These are phyloP conservation scores for Neoascochyta sp. DNA, from an alignment of 2,329 filamentous ascomycete species.

Conservation along the genomic window DNA sequence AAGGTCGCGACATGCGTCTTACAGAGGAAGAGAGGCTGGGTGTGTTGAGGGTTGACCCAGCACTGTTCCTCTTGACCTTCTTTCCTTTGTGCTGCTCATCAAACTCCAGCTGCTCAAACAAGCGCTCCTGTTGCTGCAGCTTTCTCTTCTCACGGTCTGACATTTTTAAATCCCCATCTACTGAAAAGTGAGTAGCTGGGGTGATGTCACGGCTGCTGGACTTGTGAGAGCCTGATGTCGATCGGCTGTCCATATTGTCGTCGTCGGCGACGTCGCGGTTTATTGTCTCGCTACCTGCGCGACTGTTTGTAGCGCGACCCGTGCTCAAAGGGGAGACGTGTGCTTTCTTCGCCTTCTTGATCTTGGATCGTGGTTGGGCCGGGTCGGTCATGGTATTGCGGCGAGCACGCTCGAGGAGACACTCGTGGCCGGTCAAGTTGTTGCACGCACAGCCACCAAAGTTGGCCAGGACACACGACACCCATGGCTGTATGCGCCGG, in stretches of 20 bases:
- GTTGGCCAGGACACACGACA: constrained; percentile 67
- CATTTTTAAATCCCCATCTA: constrained; percentile 49
- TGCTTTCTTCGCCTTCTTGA: constrained; percentile 48
- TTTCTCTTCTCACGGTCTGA: constrained; percentile 62
- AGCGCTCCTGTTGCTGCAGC: constrained; percentile 59
- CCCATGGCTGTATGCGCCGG: constrained; percentile 61
- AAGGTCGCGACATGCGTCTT: constrained; percentile 18
- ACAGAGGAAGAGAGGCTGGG: constrained; percentile 45
- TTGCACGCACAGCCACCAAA: constrained; percentile 78
- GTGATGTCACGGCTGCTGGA: constrained; percentile 60
- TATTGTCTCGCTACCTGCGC: constrained; percentile 57
- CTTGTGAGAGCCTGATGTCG: constrained; percentile 55
- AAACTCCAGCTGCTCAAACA: constrained; percentile 59
- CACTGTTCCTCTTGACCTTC: constrained; percentile 57
- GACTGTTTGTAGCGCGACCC: constrained; percentile 53
- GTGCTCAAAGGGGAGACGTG: constrained; percentile 55
- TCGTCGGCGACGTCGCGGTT: constrained; percentile 52
- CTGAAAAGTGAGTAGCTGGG: constrained; percentile 52
- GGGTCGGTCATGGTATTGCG: constrained; percentile 29
- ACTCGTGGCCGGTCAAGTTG: constrained; percentile 33
- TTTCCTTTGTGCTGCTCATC: constrained; percentile 52
- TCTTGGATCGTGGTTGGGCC: constrained; percentile 40
- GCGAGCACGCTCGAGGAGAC: constrained; percentile 36
- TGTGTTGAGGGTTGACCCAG: constrained; percentile 52
- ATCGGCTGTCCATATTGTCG: constrained; percentile 54